A percentile compares a stretch with the other conserved stretches of the same genome.
phyloP scores from a whole-genome alignment of 495 filamentous ascomycete genomes.

The Hyphodiscus hymeniophilus region DNA sequence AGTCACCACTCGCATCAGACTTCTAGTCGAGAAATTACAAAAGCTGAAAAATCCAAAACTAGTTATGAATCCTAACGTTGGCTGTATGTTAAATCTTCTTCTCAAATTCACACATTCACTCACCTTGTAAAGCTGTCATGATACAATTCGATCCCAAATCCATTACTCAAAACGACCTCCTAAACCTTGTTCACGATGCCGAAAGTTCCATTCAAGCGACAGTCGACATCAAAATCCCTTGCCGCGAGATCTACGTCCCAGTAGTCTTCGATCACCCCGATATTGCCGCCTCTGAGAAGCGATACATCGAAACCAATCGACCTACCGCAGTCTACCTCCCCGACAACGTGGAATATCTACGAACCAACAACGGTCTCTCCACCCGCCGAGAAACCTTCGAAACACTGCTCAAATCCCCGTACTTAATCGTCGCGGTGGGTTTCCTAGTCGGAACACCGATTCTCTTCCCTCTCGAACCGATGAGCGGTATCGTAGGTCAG shows the following conservation, averaged over 20 bases:
- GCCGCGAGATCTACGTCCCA: constrained; percentile 44
- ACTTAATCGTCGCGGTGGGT: constrained; percentile 47
- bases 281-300: constrained; percentile 38
- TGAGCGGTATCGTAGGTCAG: constrained; percentile 41
- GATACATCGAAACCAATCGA: constrained; percentile 51
- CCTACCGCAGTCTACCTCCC: constrained; percentile 51
- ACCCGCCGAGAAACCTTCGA: constrained; percentile 30
- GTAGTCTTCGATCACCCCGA: constrained; percentile 43
- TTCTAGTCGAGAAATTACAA: constrained; percentile 13
- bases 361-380: constrained; percentile 48
- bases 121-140: constrained; percentile 3
- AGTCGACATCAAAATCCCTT: constrained; percentile 36
- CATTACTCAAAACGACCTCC: constrained; percentile 24
- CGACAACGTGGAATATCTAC: constrained; percentile 48
- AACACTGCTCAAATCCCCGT: constrained; percentile 37
- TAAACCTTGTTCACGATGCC: constrained; percentile 26
- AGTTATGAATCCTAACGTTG: constrained; percentile 11
- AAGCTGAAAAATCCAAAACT: constrained; percentile 1
- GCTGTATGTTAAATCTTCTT: background rate
- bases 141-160: constrained; percentile 23
- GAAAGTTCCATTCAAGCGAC: constrained; percentile 28
- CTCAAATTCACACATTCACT: background rate
- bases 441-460: constrained; percentile 49
- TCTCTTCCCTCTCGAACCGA: constrained; percentile 47
- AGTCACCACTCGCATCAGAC: constrained; percentile 7